Evolutionary conservation across 1,139 yeast genomes (phyloP).

Genomic region (Schwanniomyces etchellsii): DNA sequence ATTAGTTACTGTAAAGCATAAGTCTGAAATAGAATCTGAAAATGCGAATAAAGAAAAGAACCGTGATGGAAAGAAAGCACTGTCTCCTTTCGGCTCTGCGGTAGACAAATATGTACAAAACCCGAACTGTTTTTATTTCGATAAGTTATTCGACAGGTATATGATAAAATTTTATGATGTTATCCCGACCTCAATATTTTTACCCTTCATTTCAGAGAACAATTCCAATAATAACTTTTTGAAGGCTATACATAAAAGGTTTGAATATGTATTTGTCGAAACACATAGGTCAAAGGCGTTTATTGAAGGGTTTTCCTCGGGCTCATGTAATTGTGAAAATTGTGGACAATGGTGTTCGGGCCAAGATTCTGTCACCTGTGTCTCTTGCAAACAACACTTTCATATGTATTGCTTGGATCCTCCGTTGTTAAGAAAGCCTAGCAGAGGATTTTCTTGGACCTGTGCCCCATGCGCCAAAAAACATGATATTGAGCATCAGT

Average conservation of each 20-base stretch:
- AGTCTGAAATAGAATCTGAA: constrained; percentile 53
- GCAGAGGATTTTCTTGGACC: constrained; percentile 90
- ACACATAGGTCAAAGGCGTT: constrained; percentile 62
- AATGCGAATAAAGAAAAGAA: constrained; percentile 3
- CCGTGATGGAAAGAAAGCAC: constrained; percentile 12
- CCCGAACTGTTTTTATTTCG: constrained; percentile 80
- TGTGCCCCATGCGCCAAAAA: constrained; percentile 71
- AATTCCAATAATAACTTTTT: constrained; percentile 58
- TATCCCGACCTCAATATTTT: constrained; percentile 26
- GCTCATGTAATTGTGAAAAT: constrained; percentile 52
- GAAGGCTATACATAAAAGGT: constrained; percentile 60
- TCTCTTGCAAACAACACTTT: constrained; percentile 63
- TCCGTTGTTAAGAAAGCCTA: constrained; percentile 73
- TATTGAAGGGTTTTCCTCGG: constrained; percentile 53
- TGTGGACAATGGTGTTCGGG: constrained; percentile 84
- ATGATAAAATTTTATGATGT: constrained; percentile 82
- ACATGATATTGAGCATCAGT: constrained; percentile 23
- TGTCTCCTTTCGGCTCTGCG: no score
- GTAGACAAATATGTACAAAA: constrained; percentile 46
- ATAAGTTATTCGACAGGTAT: constrained; percentile 79
- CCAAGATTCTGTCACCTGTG: constrained; percentile 74
- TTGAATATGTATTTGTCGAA: constrained; percentile 73
- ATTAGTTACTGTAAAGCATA: constrained; percentile 61
- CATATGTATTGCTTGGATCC: constrained; percentile 88
- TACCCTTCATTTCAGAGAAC: constrained; percentile 49